A percentile compares a stretch with the other conserved stretches of the same genome.
Conservation (phyloP, 78 protist species). For the Dictyostelium intermedium region DNA sequence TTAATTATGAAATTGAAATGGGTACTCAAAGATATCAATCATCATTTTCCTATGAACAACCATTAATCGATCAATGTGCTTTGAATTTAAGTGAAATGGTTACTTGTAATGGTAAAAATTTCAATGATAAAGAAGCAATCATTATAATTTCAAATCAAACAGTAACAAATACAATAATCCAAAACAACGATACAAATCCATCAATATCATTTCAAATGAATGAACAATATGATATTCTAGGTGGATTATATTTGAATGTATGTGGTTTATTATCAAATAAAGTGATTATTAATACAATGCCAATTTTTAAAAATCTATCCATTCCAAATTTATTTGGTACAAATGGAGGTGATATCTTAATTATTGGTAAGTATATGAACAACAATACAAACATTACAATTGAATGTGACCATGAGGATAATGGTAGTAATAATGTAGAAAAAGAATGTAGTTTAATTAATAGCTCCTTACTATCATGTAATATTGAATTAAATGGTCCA, state of each 20-base stretch:
- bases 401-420: not conserved
- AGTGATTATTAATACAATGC: not conserved
- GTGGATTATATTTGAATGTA: not conserved
- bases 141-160: not conserved
- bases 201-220: not conserved
- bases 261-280: not conserved
- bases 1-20: not conserved
- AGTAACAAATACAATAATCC: too few relatives aligned
- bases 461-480: not conserved
- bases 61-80: not conserved
- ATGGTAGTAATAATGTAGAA: not conserved
- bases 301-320: not conserved
- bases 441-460: not conserved
- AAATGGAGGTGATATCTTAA: not conserved
- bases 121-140: not conserved
- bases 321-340: not conserved
- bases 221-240: not conserved
- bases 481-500: not conserved
- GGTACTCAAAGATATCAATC: not conserved
- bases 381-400: not conserved
- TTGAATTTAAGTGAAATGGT: not conserved
- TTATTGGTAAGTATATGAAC: too few relatives aligned
- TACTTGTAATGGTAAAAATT: not conserved
- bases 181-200: too few relatives aligned
- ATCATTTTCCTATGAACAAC: not conserved